phyloP scores from a whole-genome alignment of 2,329 filamentous ascomycete genomes.

The Penicillium sp. region DNA sequence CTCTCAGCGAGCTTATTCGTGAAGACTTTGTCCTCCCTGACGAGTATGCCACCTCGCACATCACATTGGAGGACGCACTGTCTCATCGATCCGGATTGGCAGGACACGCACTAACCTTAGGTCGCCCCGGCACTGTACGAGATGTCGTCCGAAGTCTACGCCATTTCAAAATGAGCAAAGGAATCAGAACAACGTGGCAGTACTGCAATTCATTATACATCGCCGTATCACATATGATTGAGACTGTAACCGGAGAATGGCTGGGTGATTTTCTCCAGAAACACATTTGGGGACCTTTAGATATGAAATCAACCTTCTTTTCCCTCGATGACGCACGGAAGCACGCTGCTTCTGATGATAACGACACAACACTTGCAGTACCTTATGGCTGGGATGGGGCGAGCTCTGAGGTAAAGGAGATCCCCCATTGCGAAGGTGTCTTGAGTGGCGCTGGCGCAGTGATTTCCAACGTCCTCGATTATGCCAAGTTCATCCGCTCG shows the following conservation, averaged over 20 bases:
- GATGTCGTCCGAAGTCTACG: conserved; percentile 41
- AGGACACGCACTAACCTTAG: conserved; percentile 19
- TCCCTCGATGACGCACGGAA: conserved; percentile 28
- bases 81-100: conserved; percentile 34
- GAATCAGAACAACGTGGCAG: conserved; percentile 42
- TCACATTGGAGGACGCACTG: conserved; percentile 32
- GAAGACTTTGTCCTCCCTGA: conserved; percentile 33
- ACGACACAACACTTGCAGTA: conserved; percentile 19
- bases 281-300: conserved; percentile 38
- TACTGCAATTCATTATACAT: conserved; percentile 55
- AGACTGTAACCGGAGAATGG: conserved; percentile 37
- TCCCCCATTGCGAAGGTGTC: conserved; percentile 5
- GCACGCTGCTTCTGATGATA: background rate
- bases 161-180: conserved; percentile 39
- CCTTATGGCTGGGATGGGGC: conserved; percentile 24
- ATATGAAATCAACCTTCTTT: conserved; percentile 39
- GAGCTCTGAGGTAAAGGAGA: conserved; percentile 8
- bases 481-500: conserved; percentile 6
- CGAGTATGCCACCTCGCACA: conserved; percentile 21
- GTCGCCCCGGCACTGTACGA: conserved; percentile 23
- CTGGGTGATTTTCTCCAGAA: conserved; percentile 30
- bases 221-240: conserved; percentile 44
- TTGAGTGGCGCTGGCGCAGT: conserved; percentile 7
- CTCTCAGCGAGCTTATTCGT: conserved; percentile 15
- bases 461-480: conserved; percentile 10